Conservation (phyloP, 768 basidiomycete genomes). For the Lentinula edodes region DNA sequence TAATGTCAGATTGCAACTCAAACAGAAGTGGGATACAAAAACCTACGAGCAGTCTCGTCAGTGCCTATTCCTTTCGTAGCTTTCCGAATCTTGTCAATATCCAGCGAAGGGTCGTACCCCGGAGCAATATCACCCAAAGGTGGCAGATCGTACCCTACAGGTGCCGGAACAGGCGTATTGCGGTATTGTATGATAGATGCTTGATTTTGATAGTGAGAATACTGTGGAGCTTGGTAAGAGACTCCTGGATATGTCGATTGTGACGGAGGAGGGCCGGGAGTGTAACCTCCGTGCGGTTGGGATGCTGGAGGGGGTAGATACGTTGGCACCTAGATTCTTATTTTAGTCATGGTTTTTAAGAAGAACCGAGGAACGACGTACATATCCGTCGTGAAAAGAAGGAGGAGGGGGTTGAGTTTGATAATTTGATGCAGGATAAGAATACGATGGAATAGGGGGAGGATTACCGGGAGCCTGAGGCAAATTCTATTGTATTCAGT, state of each 20-base stretch:
- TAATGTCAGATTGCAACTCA: neutral
- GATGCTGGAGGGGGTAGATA: conserved; percentile 1
- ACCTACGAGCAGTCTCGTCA: conserved; percentile 6
- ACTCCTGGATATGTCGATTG: conserved; percentile 1
- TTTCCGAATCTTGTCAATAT: conserved; percentile 4
- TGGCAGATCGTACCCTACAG: neutral
- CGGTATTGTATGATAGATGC: neutral
- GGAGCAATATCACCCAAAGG: neutral
- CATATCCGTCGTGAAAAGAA: neutral
- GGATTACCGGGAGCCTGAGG: neutral
- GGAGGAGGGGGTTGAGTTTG: neutral
- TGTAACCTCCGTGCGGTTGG: neutral
- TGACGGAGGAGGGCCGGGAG: neutral
- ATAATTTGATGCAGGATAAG: neutral
- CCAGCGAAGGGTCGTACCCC: conserved; percentile 5
- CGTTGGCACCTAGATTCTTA: neutral
- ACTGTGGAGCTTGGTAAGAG: neutral
- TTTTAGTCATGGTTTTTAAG: neutral
- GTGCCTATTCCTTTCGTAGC: conserved; percentile 8
- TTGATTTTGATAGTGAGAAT: neutral
- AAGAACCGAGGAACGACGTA: neutral
- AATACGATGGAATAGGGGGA: neutral
- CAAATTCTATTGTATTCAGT: neutral
- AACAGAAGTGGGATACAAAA: neutral
- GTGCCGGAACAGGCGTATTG: conserved; percentile 1